Evolutionary conservation across 2,329 filamentous ascomycete species (phyloP), one percentile per base, ranked within the genome.

Genomic region (Raffaelea arxii): DNA sequence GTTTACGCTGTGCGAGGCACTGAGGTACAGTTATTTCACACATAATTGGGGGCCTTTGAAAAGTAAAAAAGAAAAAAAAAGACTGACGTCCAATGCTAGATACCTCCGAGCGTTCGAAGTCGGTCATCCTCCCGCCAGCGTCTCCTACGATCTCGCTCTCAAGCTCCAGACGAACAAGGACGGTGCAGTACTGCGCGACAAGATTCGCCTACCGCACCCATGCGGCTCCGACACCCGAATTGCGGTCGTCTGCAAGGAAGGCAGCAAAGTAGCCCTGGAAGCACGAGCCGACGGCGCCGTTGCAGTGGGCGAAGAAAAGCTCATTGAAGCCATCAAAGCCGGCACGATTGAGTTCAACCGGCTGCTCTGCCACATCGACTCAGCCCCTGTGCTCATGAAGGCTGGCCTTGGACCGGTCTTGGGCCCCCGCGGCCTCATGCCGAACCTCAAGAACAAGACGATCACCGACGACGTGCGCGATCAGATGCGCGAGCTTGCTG

Each of bases 51-150:
- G n/a, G n/a, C n/a, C n/a, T n/a, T n/a, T n/a, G n/a, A n/a, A n/a
- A n/a, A n/a, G n/a, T n/a, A n/a, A n/a, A n/a, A n/a, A n/a, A n/a
- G n/a, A n/a, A n/a, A n/a, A n/a, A n/a, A n/a, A n/a, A n/a, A n/a
- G n/a, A n/a, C n/a, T n/a, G n/a, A n/a, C n/a, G n/a, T n/a, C n/a
- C n/a, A n/a, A n/a, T n/a, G n/a, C n/a, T 55, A 95, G 89, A 62
- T 92, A 95, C 62, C 79, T 98, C 54, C 86, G 88, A 58, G 91
- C 92, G 41, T 82, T 84, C 59, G 92, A 98, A 76, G 90, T 96
- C 56, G 91, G 92, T 59, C 79, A 79, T 45, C 77, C 82, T 42
- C 84, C 86, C 3, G 73, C 75, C 3, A 71, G 73, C 11, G 72
- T 81, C 55, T 97, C 96, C 65, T 98, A 98, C 70, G 92, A 97